Percentiles rank a stretch among this genome's conserved stretches.
Conservation (phyloP, 2,329 filamentous ascomycete species). For the Colletotrichum graminicola region DNA sequence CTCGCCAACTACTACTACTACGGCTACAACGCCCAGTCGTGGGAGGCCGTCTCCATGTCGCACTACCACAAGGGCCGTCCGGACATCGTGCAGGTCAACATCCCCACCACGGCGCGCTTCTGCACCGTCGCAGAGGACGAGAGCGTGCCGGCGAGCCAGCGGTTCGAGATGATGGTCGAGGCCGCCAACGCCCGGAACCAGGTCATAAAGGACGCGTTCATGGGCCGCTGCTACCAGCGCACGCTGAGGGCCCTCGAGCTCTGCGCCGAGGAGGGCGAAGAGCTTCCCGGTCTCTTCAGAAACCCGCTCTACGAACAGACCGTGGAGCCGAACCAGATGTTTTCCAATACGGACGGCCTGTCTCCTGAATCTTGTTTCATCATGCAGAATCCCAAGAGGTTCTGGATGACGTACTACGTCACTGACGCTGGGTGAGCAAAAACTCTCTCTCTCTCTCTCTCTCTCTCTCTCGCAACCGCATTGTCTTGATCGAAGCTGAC, state of each 20-base stretch:
- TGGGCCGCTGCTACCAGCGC: slow-evolving; percentile 14
- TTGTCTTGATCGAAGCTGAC: neutral
- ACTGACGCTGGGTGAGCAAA: slow-evolving; percentile 2
- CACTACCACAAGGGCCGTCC: slow-evolving; percentile 45
- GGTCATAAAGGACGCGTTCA: slow-evolving; percentile 9
- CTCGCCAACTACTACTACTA: slow-evolving; percentile 44
- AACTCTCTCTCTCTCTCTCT: too few species aligned
- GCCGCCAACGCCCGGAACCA: slow-evolving; percentile 12
- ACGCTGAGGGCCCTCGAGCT: slow-evolving; percentile 16
- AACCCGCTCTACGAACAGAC: slow-evolving; percentile 14
- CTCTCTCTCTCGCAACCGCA: too few species aligned
- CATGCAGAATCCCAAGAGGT: slow-evolving; percentile 15
- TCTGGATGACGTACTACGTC: slow-evolving; percentile 15
- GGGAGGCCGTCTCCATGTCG: slow-evolving; percentile 44
- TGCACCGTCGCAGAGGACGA: slow-evolving; percentile 36
- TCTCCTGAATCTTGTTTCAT: slow-evolving; percentile 14
- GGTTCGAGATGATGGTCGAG: slow-evolving; percentile 5
- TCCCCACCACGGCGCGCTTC: slow-evolving; percentile 38
- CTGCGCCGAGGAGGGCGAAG: slow-evolving; percentile 14
- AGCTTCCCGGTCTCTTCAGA: neutral
- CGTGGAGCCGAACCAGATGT: slow-evolving; percentile 14
- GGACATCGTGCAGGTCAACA: slow-evolving; percentile 44
- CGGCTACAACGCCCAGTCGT: slow-evolving; percentile 43
- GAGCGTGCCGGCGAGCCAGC: neutral
- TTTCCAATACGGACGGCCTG: slow-evolving; percentile 7